A percentile compares a stretch with the other conserved stretches of the same genome.
phyloP scores from a whole-genome alignment of 768 basidiomycete species.

The Leccinum olivaceopallidum region DNA sequence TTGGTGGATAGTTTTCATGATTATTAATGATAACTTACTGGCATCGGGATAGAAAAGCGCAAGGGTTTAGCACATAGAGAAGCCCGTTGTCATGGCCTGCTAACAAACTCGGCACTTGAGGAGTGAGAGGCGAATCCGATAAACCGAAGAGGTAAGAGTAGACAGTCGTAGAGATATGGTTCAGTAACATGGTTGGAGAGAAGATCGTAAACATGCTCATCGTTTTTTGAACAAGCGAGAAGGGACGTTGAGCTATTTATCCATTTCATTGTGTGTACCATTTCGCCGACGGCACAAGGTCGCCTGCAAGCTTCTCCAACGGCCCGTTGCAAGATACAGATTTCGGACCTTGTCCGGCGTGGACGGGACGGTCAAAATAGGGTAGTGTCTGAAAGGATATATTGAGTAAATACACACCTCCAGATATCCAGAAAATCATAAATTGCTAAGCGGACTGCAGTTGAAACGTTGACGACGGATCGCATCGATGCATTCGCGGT shows the following conservation, averaged over 20 bases:
- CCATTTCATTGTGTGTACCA: too few relatives aligned
- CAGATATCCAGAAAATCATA: too few relatives aligned
- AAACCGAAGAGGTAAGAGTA: not conserved
- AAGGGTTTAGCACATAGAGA: slow-evolving; percentile 15
- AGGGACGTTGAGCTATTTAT: not conserved
- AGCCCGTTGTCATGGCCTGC: slow-evolving; percentile 21
- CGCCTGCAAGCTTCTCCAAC: too few relatives aligned
- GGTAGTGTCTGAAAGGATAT: not conserved
- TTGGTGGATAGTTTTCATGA: not conserved
- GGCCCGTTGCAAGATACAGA: not conserved
- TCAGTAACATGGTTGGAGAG: too few relatives aligned
- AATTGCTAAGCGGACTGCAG: too few relatives aligned
- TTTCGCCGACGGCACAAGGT: too few relatives aligned
- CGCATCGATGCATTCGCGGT: too few relatives aligned
- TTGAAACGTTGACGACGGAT: too few relatives aligned
- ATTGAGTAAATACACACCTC: too few relatives aligned
- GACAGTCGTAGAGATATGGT: not conserved
- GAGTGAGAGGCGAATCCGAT: not conserved
- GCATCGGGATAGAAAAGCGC: slow-evolving; percentile 8
- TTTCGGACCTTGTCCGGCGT: not conserved
- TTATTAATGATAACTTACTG: slow-evolving; percentile 18
- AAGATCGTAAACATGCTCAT: not conserved
- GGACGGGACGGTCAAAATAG: not conserved
- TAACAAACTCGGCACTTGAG: slow-evolving; percentile 14
- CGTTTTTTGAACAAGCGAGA: not conserved